A percentile compares a stretch with the other conserved stretches of the same genome.
Evolutionary conservation across 148 eudicot genomes (phyloP).

Genomic region (Cornus suecica): DNA sequence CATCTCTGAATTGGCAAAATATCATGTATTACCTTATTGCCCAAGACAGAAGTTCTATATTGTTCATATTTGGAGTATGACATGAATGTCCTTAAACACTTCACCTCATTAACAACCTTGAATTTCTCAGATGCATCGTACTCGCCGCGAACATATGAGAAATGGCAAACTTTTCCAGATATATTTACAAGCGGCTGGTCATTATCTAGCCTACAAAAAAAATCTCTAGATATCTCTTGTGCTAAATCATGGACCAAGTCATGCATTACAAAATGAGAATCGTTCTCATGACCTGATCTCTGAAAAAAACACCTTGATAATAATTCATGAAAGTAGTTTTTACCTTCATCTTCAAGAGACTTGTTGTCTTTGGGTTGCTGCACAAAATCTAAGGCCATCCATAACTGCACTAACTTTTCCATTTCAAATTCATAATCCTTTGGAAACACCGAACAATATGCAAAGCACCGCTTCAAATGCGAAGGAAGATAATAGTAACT

Average conservation of each 20-base stretch:
- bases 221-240: conserved; percentile 3
- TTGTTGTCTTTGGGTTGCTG: no score
- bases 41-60: not conserved
- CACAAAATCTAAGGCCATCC: no score
- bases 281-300: not conserved
- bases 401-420: no score
- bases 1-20: not conserved
- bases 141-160: not conserved
- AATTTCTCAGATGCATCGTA: conserved; percentile 1
- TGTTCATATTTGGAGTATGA: not conserved
- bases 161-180: not conserved
- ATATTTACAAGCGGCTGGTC: not conserved
- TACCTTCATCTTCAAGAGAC: no score
- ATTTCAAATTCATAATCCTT: no score
- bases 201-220: not conserved
- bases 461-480: no score
- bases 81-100: conserved; percentile 17
- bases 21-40: not conserved
- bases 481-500: no score
- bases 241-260: conserved; percentile 23
- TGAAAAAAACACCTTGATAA: no score
- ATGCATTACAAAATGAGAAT: conserved; percentile 19
- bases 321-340: no score
- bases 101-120: not conserved
- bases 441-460: no score